Evolutionary conservation across 2,329 filamentous ascomycete genomes (phyloP).

Genomic region (Fusarium protoensiforme): DNA sequence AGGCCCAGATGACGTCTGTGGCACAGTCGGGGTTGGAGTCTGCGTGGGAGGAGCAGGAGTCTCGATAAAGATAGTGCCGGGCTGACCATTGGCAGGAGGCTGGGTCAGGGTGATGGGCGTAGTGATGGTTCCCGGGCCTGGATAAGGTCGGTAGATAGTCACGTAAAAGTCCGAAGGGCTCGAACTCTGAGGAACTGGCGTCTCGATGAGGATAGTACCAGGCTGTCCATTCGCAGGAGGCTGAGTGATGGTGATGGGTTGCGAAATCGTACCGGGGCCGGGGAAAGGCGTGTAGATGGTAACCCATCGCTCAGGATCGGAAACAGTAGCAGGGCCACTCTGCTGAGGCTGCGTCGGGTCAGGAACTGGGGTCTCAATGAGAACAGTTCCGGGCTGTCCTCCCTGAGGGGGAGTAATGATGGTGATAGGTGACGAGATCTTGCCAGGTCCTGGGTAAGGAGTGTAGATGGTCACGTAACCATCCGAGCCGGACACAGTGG

Average conservation of each 20-base stretch:
- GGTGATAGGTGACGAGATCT: slow-evolving; percentile 27
- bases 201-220: slow-evolving; percentile 29
- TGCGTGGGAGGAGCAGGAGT: slow-evolving; percentile 12
- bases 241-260: slow-evolving; percentile 27
- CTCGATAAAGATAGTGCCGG: slow-evolving; percentile 26
- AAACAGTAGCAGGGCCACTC: neutral
- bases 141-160: slow-evolving; percentile 24
- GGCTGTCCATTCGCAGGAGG: slow-evolving; percentile 19
- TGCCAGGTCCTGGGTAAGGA: slow-evolving; percentile 15
- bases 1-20: neutral
- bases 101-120: slow-evolving; percentile 21
- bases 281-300: slow-evolving; percentile 32
- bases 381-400: slow-evolving; percentile 24
- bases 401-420: slow-evolving; percentile 15
- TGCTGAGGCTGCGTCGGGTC: neutral
- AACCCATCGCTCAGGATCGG: slow-evolving; percentile 16
- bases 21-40: neutral
- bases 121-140: slow-evolving; percentile 21
- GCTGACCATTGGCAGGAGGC: slow-evolving; percentile 18
- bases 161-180: slow-evolving; percentile 20
- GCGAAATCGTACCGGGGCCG: slow-evolving; percentile 17
- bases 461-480: slow-evolving; percentile 24
- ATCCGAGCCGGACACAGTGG: slow-evolving; percentile 7
- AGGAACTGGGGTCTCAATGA: slow-evolving; percentile 24
- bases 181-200: slow-evolving; percentile 20